Evolutionary conservation across 495 filamentous ascomycete species (phyloP).

Genomic region (Penicillium antarcticum): DNA sequence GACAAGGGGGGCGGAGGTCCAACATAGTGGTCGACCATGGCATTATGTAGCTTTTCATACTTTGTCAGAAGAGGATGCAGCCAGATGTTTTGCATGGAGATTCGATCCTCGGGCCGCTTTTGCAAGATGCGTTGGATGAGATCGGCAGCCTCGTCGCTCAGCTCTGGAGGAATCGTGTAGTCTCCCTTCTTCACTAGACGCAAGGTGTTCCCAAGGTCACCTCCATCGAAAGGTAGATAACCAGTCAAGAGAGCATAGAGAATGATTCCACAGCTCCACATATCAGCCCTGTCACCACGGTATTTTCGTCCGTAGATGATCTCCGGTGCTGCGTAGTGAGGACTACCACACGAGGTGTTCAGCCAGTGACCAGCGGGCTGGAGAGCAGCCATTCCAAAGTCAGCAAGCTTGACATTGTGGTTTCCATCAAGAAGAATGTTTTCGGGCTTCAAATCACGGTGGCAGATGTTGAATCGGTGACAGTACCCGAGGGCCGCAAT

Average conservation of each 20-base stretch:
- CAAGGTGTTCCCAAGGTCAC: slow-evolving; percentile 55
- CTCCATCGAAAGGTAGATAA: slow-evolving; percentile 77
- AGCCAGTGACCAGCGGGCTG: slow-evolving; percentile 75
- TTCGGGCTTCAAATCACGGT: slow-evolving; percentile 95
- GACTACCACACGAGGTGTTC: slow-evolving; percentile 88
- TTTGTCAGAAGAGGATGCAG: slow-evolving; percentile 75
- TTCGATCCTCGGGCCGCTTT: slow-evolving; percentile 68
- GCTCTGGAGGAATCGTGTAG: slow-evolving; percentile 65
- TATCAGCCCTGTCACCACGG: slow-evolving; percentile 78
- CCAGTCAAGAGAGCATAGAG: slow-evolving; percentile 80
- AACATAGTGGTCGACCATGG: slow-evolving; percentile 46
- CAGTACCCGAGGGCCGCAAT: slow-evolving; percentile 89
- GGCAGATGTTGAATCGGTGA: slow-evolving; percentile 90
- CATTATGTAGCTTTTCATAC: slow-evolving; percentile 64
- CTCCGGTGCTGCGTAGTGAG: slow-evolving; percentile 94
- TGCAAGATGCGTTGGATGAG: slow-evolving; percentile 74
- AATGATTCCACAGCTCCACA: slow-evolving; percentile 94
- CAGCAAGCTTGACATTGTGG: slow-evolving; percentile 81
- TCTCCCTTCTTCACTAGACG: slow-evolving; percentile 64
- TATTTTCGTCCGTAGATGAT: slow-evolving; percentile 70
- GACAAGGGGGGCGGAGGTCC: slow-evolving; percentile 52
- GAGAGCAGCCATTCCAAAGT: slow-evolving; percentile 96
- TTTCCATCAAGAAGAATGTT: slow-evolving; percentile 81
- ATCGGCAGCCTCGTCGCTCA: slow-evolving; percentile 72
- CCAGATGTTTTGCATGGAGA: slow-evolving; percentile 78